These are phyloP conservation scores for Cyberlindnera subsufficiens DNA, from an alignment of 805 yeast species.

Conservation along the genomic window DNA sequence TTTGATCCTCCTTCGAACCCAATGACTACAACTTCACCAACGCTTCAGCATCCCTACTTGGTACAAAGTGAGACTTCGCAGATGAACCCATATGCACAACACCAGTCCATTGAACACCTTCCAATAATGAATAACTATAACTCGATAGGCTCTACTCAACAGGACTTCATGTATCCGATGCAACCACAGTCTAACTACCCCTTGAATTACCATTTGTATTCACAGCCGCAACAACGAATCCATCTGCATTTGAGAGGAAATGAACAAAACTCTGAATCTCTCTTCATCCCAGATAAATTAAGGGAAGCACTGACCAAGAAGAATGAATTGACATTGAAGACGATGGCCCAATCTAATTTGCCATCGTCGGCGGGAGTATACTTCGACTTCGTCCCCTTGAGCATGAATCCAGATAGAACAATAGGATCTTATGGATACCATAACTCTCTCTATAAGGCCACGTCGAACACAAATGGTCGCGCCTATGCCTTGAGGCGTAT, in stretches of 20 bases:
- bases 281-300: conserved; percentile 69
- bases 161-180: conserved; percentile 10
- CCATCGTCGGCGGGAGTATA: conserved; percentile 79
- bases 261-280: conserved; percentile 60
- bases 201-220: conserved; percentile 79
- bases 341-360: conserved; percentile 50
- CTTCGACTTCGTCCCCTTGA: conserved; percentile 82
- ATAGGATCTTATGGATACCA: conserved; percentile 42
- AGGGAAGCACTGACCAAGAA: conserved; percentile 66
- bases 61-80: background rate
- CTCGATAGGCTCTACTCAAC: conserved; percentile 14
- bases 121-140: conserved; percentile 2
- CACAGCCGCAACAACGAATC: conserved; percentile 79
- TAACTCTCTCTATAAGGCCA: conserved; percentile 70
- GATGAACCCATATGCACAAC: conserved; percentile 17
- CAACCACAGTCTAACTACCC: conserved; percentile 35
- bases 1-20: conserved; percentile 11
- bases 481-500: conserved; percentile 73
- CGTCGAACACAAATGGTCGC: conserved; percentile 72
- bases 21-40: conserved; percentile 9
- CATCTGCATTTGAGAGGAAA: conserved; percentile 56
- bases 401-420: conserved; percentile 36
- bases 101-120: conserved; percentile 1
- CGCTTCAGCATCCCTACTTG: conserved; percentile 1
- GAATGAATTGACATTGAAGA: conserved; percentile 76